phyloP scores from a whole-genome alignment of 2,329 filamentous ascomycete genomes.

The Cercospora sesami region DNA sequence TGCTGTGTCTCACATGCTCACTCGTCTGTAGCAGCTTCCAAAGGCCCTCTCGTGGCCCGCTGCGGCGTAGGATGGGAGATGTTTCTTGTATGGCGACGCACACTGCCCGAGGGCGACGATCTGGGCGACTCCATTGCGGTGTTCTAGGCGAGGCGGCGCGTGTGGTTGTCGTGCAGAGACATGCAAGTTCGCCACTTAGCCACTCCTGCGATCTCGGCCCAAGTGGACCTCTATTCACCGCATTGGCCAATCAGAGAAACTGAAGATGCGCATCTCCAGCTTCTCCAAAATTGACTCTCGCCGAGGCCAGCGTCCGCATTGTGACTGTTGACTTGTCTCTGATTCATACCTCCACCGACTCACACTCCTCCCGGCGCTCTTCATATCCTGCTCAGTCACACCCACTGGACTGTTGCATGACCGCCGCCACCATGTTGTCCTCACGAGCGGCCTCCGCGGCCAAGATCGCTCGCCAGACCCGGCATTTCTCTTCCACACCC shows the following conservation, averaged over 20 bases:
- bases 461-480: slow-evolving; percentile 42
- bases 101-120: slow-evolving; percentile 32
- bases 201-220: slow-evolving; percentile 2
- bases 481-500: slow-evolving; percentile 47
- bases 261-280: not conserved
- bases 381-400: not conserved
- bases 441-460: slow-evolving; percentile 40
- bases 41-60: slow-evolving; percentile 73
- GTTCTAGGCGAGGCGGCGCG: not conserved
- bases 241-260: not conserved
- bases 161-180: not conserved
- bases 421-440: slow-evolving; percentile 37
- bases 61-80: slow-evolving; percentile 52
- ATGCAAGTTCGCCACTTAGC: not conserved
- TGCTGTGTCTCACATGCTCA: slow-evolving; percentile 47
- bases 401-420: slow-evolving; percentile 17
- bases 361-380: not conserved
- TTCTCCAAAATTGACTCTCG: slow-evolving; percentile 9
- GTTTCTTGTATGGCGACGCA: slow-evolving; percentile 35
- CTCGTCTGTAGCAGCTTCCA: slow-evolving; percentile 67
- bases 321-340: slow-evolving; percentile 1
- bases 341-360: slow-evolving; percentile 3
- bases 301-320: slow-evolving; percentile 1
- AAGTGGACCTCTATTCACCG: not conserved
- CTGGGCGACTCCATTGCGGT: slow-evolving; percentile 30